Percentiles rank a stretch among this genome's conserved stretches.
Conservation (phyloP, 495 filamentous ascomycete genomes). For the Neurospora sp. region DNA sequence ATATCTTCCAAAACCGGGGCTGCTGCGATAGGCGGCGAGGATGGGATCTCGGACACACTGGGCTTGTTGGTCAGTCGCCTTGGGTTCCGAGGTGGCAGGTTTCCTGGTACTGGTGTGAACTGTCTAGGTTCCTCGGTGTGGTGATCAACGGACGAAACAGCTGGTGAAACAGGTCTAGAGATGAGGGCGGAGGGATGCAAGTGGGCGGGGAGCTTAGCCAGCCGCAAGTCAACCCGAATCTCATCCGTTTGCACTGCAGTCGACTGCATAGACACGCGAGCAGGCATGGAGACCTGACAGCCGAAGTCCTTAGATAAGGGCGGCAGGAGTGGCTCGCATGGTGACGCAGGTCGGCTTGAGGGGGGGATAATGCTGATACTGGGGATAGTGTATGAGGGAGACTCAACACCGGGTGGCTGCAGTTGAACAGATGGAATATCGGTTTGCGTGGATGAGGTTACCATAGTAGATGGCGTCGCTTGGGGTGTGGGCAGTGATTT, state of each 20-base stretch:
- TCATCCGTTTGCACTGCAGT: constrained; percentile 81
- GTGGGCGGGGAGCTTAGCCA: constrained; percentile 63
- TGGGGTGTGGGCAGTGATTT: constrained; percentile 12
- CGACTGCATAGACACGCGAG: constrained; percentile 45
- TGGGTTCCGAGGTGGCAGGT: constrained; percentile 42
- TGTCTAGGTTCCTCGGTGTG: constrained; percentile 24
- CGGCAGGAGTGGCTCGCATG: constrained; percentile 41
- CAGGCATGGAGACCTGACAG: constrained; percentile 40
- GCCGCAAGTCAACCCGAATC: constrained; percentile 66
- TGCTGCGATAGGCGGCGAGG: constrained; percentile 31
- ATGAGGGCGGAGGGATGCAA: constrained; percentile 63
- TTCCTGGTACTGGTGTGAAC: constrained; percentile 41
- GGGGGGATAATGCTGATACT: constrained; percentile 54
- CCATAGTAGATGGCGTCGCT: constrained; percentile 16
- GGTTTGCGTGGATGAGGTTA: constrained; percentile 63
- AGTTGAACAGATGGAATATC: constrained; percentile 30
- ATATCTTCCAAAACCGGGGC: constrained; percentile 27
- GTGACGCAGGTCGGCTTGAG: constrained; percentile 40
- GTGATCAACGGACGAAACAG: constrained; percentile 14
- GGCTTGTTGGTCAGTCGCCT: constrained; percentile 34
- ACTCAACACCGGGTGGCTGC: constrained; percentile 19
- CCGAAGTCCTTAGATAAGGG: constrained; percentile 45
- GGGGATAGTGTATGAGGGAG: constrained; percentile 39
- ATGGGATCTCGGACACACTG: constrained; percentile 36
- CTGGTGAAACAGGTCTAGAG: constrained; percentile 44